Percentiles rank a stretch among this genome's conserved stretches.
phyloP scores from a whole-genome alignment of 768 basidiomycete genomes.

The Glaciozyma martinii region DNA sequence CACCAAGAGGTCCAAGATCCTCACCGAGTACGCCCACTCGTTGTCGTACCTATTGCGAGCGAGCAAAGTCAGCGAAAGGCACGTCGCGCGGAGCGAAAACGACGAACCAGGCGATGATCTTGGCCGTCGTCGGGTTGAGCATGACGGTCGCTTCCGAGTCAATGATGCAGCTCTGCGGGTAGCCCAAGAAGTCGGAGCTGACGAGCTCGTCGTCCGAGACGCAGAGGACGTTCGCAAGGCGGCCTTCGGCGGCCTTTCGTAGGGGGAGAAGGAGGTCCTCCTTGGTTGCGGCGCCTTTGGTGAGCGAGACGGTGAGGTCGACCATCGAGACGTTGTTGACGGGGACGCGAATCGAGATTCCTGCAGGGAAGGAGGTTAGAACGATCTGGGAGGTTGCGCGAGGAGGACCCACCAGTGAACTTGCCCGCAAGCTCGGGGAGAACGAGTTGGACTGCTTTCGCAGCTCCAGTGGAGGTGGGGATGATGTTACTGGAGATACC shows the following conservation, averaged over 20 bases:
- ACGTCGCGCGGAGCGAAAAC: not conserved
- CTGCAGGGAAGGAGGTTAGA: constrained; percentile 9
- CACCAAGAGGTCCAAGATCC: constrained; percentile 36
- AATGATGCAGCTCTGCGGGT: constrained; percentile 34
- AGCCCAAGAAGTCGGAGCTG: constrained; percentile 38
- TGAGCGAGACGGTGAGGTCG: constrained; percentile 39
- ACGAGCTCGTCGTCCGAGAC: constrained; percentile 41
- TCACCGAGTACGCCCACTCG: constrained; percentile 37
- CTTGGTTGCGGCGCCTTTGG: constrained; percentile 34
- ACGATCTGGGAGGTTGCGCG: not conserved
- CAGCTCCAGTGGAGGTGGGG: constrained; percentile 35
- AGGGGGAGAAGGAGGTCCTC: constrained; percentile 38
- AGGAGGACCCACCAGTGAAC: constrained; percentile 36
- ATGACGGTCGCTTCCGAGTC: constrained; percentile 38
- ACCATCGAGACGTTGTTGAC: constrained; percentile 40
- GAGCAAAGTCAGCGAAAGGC: not conserved
- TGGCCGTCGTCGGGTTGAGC: constrained; percentile 36
- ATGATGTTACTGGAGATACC: not conserved
- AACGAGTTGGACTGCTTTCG: constrained; percentile 39
- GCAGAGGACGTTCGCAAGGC: constrained; percentile 32
- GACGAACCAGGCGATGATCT: constrained; percentile 37
- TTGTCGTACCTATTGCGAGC: constrained; percentile 32
- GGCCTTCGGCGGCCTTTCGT: constrained; percentile 32
- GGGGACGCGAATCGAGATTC: constrained; percentile 41
- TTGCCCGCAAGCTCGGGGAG: constrained; percentile 40